phyloP scores from a whole-genome alignment of 2,329 filamentous ascomycete genomes.

The Chaetomium olivaceum region DNA sequence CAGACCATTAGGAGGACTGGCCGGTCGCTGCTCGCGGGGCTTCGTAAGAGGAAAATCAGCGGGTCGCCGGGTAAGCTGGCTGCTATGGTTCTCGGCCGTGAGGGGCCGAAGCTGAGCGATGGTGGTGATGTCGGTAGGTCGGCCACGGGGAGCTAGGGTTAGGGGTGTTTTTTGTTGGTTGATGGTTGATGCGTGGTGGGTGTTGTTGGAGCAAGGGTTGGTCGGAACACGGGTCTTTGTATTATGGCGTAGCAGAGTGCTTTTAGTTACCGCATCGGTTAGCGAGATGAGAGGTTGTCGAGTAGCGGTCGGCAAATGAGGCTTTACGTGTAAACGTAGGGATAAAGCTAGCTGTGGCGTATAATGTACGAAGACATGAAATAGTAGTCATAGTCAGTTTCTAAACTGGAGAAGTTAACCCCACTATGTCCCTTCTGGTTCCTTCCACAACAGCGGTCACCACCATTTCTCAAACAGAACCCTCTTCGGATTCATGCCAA shows the following conservation, averaged over 20 bases:
- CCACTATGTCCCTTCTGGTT: not conserved
- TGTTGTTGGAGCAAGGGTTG: not conserved
- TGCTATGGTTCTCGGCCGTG: conserved; percentile 1
- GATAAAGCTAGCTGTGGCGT: not conserved
- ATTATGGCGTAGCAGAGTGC: not conserved
- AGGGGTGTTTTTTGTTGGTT: not conserved
- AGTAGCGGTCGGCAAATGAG: not conserved
- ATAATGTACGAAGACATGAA: not conserved
- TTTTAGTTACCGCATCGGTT: not conserved
- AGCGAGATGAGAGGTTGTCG: not conserved
- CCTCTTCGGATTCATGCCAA: conserved; percentile 34
- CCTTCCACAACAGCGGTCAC: conserved; percentile 29
- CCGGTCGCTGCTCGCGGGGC: conserved; percentile 20
- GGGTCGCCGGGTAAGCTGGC: conserved; percentile 20
- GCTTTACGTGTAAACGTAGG: not conserved
- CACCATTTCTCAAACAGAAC: conserved; percentile 45
- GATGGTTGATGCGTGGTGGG: not conserved
- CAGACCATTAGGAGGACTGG: not conserved
- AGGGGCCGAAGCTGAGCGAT: not conserved
- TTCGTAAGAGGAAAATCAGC: conserved; percentile 23
- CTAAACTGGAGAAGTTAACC: not conserved
- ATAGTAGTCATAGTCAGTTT: not conserved
- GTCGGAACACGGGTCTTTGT: not conserved
- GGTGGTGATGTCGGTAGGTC: not conserved
- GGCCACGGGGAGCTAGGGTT: conserved; percentile 9